Evolutionary conservation across 352 stramenopile genomes (phyloP).

Genomic region (Phytophthora fragariae): DNA sequence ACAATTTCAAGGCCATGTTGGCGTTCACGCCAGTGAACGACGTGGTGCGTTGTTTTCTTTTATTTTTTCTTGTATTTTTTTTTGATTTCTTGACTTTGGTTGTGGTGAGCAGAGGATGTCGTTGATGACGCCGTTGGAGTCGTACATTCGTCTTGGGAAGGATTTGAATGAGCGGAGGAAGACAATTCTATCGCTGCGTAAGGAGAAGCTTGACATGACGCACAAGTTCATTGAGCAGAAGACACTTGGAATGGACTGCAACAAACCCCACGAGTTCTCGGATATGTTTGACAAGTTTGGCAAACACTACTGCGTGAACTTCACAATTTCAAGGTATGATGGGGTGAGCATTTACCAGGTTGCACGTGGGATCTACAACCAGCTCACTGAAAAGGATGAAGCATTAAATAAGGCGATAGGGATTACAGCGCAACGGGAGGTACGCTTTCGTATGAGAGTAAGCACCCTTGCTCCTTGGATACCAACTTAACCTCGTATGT

Average conservation of each 20-base stretch:
- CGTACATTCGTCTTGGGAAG: constrained; percentile 65
- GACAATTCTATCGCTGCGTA: constrained; percentile 58
- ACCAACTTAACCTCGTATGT: not conserved
- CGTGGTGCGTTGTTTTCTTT: constrained; percentile 34
- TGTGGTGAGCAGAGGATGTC: constrained; percentile 51
- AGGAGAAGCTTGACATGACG: constrained; percentile 83
- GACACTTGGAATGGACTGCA: constrained; percentile 50
- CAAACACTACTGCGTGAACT: constrained; percentile 79
- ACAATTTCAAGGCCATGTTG: constrained; percentile 77
- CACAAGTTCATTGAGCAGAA: constrained; percentile 82
- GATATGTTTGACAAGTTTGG: constrained; percentile 83
- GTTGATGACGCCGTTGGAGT: constrained; percentile 77
- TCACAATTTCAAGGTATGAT: constrained; percentile 76
- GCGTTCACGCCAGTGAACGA: constrained; percentile 73
- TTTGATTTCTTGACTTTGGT: constrained; percentile 3
- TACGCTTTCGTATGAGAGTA: not conserved
- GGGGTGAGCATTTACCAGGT: constrained; percentile 63
- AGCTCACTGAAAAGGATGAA: constrained; percentile 69
- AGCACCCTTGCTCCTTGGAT: not conserved
- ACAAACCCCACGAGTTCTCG: constrained; percentile 65
- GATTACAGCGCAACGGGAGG: constrained; percentile 57
- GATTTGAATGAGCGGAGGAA: constrained; percentile 59
- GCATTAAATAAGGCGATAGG: constrained; percentile 58
- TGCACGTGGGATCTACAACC: constrained; percentile 68
- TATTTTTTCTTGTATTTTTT: not conserved